Percentiles rank a stretch among this genome's conserved stretches.
Conservation (phyloP, 495 filamentous ascomycete genomes). For the Paragyromitra xinjiangensis region DNA sequence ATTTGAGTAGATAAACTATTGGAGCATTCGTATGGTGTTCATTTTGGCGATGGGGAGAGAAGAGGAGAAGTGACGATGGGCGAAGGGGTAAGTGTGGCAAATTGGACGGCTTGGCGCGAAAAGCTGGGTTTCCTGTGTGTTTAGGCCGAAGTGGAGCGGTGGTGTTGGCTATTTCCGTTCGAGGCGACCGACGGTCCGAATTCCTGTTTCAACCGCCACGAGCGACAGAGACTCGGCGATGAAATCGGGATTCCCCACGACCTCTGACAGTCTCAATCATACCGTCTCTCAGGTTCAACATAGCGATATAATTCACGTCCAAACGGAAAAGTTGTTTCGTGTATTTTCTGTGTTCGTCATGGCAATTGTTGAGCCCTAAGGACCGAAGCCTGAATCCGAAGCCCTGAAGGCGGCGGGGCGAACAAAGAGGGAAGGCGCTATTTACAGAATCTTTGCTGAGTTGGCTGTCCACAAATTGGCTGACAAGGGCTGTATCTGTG, state of each 20-base stretch:
- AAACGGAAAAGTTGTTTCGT: neutral
- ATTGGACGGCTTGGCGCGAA: conserved; percentile 26
- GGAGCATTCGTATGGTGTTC: conserved; percentile 9
- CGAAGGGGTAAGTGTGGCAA: conserved; percentile 41
- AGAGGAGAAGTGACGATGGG: conserved; percentile 33
- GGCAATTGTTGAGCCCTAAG: neutral
- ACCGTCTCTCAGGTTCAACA: too few relatives aligned
- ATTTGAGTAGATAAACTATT: conserved; percentile 18
- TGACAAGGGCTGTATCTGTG: neutral
- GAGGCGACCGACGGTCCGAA: neutral
- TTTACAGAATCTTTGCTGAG: neutral
- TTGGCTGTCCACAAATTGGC: too few relatives aligned
- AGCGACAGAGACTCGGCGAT: neutral
- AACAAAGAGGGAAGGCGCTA: neutral
- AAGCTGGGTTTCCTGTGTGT: conserved; percentile 8
- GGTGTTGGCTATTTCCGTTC: conserved; percentile 9
- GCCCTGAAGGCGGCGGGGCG: neutral
- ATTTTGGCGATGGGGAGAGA: conserved; percentile 30
- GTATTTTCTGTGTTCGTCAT: conserved; percentile 2
- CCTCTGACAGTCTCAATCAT: neutral
- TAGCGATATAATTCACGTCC: neutral
- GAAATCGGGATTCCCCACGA: neutral
- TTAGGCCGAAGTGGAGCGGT: conserved; percentile 2
- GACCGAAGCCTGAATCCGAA: neutral
- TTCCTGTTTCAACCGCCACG: neutral